Evolutionary conservation across 345 rosid species (phyloP).

Genomic region (Hibiscus syriacus): DNA sequence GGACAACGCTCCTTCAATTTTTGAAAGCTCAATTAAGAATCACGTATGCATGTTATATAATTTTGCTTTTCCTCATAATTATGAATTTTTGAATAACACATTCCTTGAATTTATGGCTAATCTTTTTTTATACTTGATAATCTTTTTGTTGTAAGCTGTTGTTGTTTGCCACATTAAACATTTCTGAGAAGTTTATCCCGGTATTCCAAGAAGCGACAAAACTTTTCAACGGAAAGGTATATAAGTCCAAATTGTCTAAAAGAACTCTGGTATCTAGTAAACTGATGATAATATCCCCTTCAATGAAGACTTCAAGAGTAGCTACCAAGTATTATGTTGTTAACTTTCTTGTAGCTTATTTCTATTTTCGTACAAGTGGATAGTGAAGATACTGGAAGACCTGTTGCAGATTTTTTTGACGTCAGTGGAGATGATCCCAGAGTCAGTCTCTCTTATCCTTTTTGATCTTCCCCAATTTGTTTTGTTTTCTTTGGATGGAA

Average conservation of each 20-base stretch:
- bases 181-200: constrained; percentile 57
- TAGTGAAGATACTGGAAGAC: constrained; percentile 82
- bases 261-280: no score
- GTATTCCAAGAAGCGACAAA: constrained; percentile 72
- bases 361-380: constrained; percentile 82
- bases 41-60: constrained; percentile 44
- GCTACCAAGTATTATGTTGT: not conserved
- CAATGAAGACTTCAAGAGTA: not conserved
- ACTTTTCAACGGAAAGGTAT: constrained; percentile 87
- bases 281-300: not conserved
- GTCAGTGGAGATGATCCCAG: constrained; percentile 52
- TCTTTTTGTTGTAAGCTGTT: constrained; percentile 44
- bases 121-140: no score
- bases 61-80: not conserved
- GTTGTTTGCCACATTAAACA: constrained; percentile 62
- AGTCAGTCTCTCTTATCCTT: constrained; percentile 22
- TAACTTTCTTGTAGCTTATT: constrained; percentile 53
- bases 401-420: constrained; percentile 90
- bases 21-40: constrained; percentile 82
- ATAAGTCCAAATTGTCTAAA: constrained; percentile 19
- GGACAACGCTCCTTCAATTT: constrained; percentile 69
- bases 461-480: not conserved
- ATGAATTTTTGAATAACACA: not conserved
- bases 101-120: not conserved
- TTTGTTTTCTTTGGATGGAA: not conserved